Evolutionary conservation across 2,329 filamentous ascomycete genomes (phyloP), one percentile per base, ranked within the genome.

Genomic region (Exophiala lecanii-corni): DNA sequence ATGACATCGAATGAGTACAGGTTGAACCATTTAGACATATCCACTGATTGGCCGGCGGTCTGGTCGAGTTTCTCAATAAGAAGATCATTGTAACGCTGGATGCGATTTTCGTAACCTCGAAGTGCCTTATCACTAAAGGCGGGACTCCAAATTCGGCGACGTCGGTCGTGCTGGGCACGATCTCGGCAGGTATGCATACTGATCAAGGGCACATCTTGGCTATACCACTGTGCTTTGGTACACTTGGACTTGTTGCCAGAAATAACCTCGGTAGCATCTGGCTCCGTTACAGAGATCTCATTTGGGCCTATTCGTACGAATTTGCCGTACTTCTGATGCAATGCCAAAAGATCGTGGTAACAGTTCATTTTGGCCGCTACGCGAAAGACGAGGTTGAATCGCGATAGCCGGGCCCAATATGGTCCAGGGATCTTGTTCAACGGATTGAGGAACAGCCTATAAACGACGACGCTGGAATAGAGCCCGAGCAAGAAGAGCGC

Each of bases 151-250:
- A 67, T 55, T 9, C 63, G 56, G 6, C 68, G 58, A 17, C 68
- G 58, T 6, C 57, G 54, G 43, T 68, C 64, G 54, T 71, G 68
- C 17, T 59, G 30, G 10, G 45, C 43, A 32, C 56, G 57, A 34
- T 67, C 59, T 3, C 70, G 61, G 3, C 55, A 59, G 10, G 61
- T 62, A 31, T 70, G 64, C 44, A 74, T 51, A 0, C 66, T 66
- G 1, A 51, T 47, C 9, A 60, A 54, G 15, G 62, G 65, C n/a
- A 36, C 36, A 9, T 55, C 60, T 19, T 43, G 38, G 17, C 63
- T 61, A 49, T 74, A 74, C 61, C 63, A 73, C 0, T 59, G 51
- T 2, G 53, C 55, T 46, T 73, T 74, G 13, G 45, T 53, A 23
- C 66, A 70, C 48, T 59, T 59, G 2, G 67, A 59, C 18, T 60